Evolutionary conservation across 139 green algal genomes (phyloP).

Genomic region (Nannochloris sp.): DNA sequence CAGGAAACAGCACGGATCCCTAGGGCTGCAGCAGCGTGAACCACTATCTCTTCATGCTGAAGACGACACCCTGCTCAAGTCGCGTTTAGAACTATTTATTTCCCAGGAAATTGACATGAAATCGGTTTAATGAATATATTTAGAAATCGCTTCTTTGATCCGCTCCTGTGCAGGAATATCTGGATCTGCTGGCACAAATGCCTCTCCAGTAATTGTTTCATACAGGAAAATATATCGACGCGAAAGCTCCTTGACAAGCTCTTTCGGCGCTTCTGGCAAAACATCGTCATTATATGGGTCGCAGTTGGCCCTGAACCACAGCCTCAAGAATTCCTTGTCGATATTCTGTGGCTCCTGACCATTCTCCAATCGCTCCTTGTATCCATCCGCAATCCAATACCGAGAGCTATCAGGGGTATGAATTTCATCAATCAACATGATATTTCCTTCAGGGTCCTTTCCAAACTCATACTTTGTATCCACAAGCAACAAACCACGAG

Average conservation of each 20-base stretch:
- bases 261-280: constrained; percentile 75
- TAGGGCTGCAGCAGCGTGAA: background rate
- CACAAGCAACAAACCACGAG: constrained; percentile 87
- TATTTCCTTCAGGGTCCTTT: constrained; percentile 51
- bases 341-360: constrained; percentile 91
- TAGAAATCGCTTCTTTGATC: constrained; percentile 8
- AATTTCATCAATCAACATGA: constrained; percentile 77
- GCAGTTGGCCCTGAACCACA: constrained; percentile 91
- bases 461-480: constrained; percentile 96
- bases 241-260: constrained; percentile 83
- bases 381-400: constrained; percentile 89
- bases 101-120: too few relatives aligned
- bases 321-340: constrained; percentile 97
- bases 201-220: constrained; percentile 85
- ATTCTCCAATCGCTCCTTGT: constrained; percentile 60
- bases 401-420: constrained; percentile 91
- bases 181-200: constrained; percentile 48
- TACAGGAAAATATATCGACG: constrained; percentile 90
- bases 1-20: background rate
- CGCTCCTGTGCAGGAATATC: constrained; percentile 15
- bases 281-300: constrained; percentile 93
- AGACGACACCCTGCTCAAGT: too few relatives aligned
- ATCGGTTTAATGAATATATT: background rate
- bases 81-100: too few relatives aligned
- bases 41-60: background rate